Evolutionary conservation across 2,329 filamentous ascomycete genomes (phyloP).

Genomic region (Purpureocillium lavendulum): DNA sequence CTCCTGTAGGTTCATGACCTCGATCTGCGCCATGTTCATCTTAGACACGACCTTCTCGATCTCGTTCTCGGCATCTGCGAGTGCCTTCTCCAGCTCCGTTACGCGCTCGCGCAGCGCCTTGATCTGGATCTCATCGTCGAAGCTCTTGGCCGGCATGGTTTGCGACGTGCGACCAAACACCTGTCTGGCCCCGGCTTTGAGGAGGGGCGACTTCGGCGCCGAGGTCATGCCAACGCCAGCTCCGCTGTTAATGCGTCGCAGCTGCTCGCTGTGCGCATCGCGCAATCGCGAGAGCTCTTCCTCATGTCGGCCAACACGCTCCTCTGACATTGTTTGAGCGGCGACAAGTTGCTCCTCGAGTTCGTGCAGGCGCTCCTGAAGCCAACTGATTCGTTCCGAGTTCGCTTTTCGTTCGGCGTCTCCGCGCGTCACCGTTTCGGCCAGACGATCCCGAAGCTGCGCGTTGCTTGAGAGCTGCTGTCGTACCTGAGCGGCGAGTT

Average conservation of each 20-base stretch:
- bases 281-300: slow-evolving; percentile 71
- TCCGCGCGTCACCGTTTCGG: slow-evolving; percentile 72
- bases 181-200: slow-evolving; percentile 24
- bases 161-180: slow-evolving; percentile 29
- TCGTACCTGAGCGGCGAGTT: slow-evolving; percentile 70
- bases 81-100: slow-evolving; percentile 72
- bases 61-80: slow-evolving; percentile 52
- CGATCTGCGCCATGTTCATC: slow-evolving; percentile 77
- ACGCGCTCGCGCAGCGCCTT: slow-evolving; percentile 71
- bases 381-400: slow-evolving; percentile 70
- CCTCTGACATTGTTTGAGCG: slow-evolving; percentile 81
- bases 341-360: slow-evolving; percentile 78
- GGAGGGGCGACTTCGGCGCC: slow-evolving; percentile 22
- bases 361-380: slow-evolving; percentile 71
- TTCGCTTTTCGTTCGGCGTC: slow-evolving; percentile 77
- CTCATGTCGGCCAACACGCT: slow-evolving; percentile 74
- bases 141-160: slow-evolving; percentile 53
- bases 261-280: slow-evolving; percentile 67
- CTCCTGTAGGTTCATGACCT: slow-evolving; percentile 71
- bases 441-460: slow-evolving; percentile 65
- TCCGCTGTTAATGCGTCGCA: slow-evolving; percentile 61
- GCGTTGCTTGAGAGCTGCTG: slow-evolving; percentile 73
- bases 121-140: slow-evolving; percentile 66
- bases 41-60: slow-evolving; percentile 74
- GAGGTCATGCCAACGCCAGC: slow-evolving; percentile 19